Base-by-base conservation (phyloP, 768 basidiomycete genomes). In the Russula foetens region DNA sequence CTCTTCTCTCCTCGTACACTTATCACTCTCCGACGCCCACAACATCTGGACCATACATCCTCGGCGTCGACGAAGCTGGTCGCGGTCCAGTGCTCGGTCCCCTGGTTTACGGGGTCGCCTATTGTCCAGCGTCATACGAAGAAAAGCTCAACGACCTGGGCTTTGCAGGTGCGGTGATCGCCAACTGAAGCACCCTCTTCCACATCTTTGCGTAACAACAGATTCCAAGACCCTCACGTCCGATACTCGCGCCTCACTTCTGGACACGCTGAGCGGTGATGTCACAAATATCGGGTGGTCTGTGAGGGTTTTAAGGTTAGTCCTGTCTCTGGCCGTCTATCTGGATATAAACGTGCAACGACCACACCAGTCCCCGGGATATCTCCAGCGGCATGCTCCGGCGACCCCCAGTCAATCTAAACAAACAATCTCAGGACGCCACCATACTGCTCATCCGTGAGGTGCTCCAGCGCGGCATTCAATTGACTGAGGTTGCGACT, bases 61-160 rank as follows among this genome's bases (percentile, higher is more conserved):
- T 99, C 52, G 97, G 97, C 24, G 94, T 99, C n/a, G 97, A 99
- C 72, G 97, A 99, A 71, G 97, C 97, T 0, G 97, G 97, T 0
- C 80, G 97, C 56, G 97, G 97, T 0, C 97, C 96, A 23, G 96
- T 96, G 1, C 77, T 99, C 0, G 96, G 95, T 1, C 97, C 97
- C 0, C 81, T 98, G 61, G 97, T 99, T 0, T 98, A 99, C 68
- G 96, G 90, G 7, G 84, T 96, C 26, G 95, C 97, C 0, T 98
- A 92, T 69, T 98, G 96, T 67, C 90, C 93, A 2, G 78, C 78
- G 4, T 77, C 84, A 24, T 98, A 90, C 73, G 77, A 84, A 64
- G 83, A 86, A 3, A 72, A 83, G 15, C 73, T 99, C 56, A 86
- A 92, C 53, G 71, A 77, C 14, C 78, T 98, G 4, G 97, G 96